These are phyloP conservation scores for Ophiocordyceps robertsii DNA, from an alignment of 2,329 filamentous ascomycete genomes.

Conservation along the genomic window DNA sequence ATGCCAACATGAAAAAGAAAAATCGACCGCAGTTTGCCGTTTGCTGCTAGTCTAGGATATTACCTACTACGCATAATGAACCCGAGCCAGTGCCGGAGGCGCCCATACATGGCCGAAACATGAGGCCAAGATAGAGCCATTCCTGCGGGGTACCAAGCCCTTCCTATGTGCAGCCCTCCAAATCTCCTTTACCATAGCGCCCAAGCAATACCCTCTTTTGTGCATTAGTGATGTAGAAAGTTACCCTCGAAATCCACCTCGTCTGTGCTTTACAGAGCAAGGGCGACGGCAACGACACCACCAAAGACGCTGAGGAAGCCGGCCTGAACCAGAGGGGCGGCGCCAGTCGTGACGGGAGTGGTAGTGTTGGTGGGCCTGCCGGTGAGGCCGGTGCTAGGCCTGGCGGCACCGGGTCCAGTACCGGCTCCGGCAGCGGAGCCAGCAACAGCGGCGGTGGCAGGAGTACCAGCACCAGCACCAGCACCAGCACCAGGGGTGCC, in stretches of 20 bases:
- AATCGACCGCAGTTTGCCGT: too few species aligned
- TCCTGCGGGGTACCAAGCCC: conserved; percentile 12
- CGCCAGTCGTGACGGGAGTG: conserved; percentile 4
- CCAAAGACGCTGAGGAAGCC: conserved; percentile 24
- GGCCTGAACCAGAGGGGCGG: conserved; percentile 18
- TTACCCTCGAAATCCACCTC: conserved; percentile 8
- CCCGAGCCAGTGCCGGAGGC: conserved; percentile 4
- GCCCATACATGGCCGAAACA: neutral
- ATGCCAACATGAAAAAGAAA: too few species aligned
- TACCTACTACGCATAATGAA: too few species aligned
- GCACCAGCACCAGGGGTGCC: neutral
- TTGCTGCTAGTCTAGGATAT: too few species aligned
- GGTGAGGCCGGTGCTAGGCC: neutral
- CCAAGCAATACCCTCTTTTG: neutral
- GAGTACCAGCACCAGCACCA: too few species aligned
- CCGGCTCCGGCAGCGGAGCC: too few species aligned
- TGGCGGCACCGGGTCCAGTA: too few species aligned
- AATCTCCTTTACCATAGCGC: neutral
- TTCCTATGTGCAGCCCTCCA: conserved; percentile 15
- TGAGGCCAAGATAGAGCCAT: neutral
- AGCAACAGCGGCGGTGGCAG: too few species aligned
- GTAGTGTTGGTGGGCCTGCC: conserved; percentile 5
- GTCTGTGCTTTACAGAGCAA: conserved; percentile 26
- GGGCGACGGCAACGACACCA: conserved; percentile 25
- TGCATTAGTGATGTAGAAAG: conserved; percentile 10